Base-by-base conservation (phyloP, 257 asterid genomes). In the Lantana camara region DNA sequence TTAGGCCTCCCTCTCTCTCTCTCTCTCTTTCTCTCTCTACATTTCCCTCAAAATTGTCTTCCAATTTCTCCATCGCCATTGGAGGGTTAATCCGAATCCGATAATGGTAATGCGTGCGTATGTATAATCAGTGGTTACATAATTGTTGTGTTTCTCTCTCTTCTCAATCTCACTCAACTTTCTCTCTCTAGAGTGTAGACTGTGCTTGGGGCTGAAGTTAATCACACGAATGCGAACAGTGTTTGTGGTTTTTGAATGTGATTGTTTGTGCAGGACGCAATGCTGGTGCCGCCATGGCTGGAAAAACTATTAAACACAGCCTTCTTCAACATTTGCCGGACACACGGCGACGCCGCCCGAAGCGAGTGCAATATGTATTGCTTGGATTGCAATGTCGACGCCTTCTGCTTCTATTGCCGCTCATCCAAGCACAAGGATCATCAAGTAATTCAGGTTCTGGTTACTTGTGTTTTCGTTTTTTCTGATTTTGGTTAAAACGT, bases 351-450 rank as follows among this genome's bases (percentile, higher is more conserved):
- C 66, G 92, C 96, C 27, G 87, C 96, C 67, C 67, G 88, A 46
- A 87, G 88, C 23, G 98, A 93, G 67, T 87, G 97, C 69, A 93
- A 93, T 53, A 87, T 93, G 96, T 93, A 62, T 54, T 93, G 99
- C 48, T 45, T 93, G 19, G 99, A 93, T 50, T 93, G 99, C 76
- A 79, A 82, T 63, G 76, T 24, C n/a, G 73, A 57, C 27, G 83
- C 99, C 0, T 90, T 93, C 35, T 93, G 99, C 78, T 80, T 81
- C 72, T 87, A 87, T 55, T 93, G 89, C 80, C 79, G 99, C 40
- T 83, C 96, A 9, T 82, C 99, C 1, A 78, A 67, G 68, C 99
- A 93, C 82, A 75, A 75, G 32, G 96, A 93, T 47, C 99, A 93
- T 82, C 99, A 81, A 76, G 96, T 93, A 1, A 85, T 93, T 64